A percentile compares a stretch with the other conserved stretches of the same genome.
phyloP scores from a whole-genome alignment of 805 yeast species.

The Candida awuae region DNA sequence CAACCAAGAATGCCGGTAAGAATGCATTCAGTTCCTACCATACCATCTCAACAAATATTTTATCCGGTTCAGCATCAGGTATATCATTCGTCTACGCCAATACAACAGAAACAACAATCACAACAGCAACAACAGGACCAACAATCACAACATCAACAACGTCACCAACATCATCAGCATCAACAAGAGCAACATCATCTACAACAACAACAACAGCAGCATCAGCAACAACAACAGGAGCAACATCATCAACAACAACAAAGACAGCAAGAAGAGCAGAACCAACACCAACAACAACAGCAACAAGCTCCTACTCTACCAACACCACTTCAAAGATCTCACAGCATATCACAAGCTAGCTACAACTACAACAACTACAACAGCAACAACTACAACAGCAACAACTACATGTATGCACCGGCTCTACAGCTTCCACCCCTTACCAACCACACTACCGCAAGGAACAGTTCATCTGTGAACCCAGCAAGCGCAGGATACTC shows the following conservation, averaged over 20 bases:
- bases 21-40: too few species aligned
- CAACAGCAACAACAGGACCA: neutral
- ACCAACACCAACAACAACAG: conserved; percentile 17
- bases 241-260: neutral
- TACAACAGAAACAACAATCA: conserved; percentile 7
- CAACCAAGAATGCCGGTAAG: too few species aligned
- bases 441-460: neutral
- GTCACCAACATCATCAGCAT: conserved; percentile 14
- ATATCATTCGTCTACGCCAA: conserved; percentile 7
- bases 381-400: neutral
- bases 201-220: conserved; percentile 8
- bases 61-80: conserved; percentile 14
- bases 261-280: conserved; percentile 15
- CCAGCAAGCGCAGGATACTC: too few species aligned
- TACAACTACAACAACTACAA: conserved; percentile 1
- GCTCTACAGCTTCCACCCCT: too few species aligned
- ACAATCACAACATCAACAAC: conserved; percentile 7
- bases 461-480: neutral
- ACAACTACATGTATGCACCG: neutral
- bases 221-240: conserved; percentile 10
- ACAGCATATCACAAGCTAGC: neutral
- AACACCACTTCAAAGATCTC: neutral
- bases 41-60: neutral
- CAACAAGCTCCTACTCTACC: neutral
- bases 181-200: conserved; percentile 11